Percentiles rank a stretch among this genome's conserved stretches.
These are phyloP conservation scores for Petunia secreta DNA, from an alignment of 257 asterid genomes.

Conservation along the genomic window DNA sequence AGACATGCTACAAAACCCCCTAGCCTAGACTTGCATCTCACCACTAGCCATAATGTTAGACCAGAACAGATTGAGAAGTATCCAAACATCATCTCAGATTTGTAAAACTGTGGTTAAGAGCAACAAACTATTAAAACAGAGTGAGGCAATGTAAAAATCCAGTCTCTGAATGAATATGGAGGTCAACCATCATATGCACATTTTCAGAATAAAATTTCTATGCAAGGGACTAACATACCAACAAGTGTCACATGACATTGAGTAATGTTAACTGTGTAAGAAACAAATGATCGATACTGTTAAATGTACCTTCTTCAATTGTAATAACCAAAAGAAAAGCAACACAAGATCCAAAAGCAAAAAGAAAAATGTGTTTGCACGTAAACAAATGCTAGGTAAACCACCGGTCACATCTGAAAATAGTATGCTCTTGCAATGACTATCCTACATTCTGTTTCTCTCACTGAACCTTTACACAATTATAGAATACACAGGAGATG, in stretches of 20 bases:
- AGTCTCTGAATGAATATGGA: slow-evolving; percentile 12
- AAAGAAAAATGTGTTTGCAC: background rate
- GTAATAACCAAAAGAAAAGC: slow-evolving; percentile 6
- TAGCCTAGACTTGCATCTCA: slow-evolving; percentile 10
- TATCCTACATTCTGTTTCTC: slow-evolving; percentile 1
- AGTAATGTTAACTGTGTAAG: background rate
- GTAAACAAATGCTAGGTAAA: slow-evolving; percentile 3
- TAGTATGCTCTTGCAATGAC: background rate
- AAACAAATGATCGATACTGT: background rate
- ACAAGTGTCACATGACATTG: background rate
- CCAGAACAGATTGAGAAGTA: background rate
- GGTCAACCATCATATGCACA: slow-evolving; percentile 9
- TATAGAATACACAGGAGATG: background rate
- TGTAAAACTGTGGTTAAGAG: slow-evolving; percentile 1
- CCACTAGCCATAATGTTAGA: background rate
- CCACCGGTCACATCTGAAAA: background rate
- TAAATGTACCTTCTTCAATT: background rate
- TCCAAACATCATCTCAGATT: slow-evolving; percentile 1
- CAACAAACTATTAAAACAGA: background rate
- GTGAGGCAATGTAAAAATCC: background rate
- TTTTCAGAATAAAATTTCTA: background rate
- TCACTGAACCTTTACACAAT: background rate
- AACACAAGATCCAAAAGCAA: slow-evolving; percentile 6
- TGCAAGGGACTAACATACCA: background rate
- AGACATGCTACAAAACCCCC: background rate